These are phyloP conservation scores for Aspergillus candidus DNA, from an alignment of 2,329 filamentous ascomycete species.

Conservation along the genomic window DNA sequence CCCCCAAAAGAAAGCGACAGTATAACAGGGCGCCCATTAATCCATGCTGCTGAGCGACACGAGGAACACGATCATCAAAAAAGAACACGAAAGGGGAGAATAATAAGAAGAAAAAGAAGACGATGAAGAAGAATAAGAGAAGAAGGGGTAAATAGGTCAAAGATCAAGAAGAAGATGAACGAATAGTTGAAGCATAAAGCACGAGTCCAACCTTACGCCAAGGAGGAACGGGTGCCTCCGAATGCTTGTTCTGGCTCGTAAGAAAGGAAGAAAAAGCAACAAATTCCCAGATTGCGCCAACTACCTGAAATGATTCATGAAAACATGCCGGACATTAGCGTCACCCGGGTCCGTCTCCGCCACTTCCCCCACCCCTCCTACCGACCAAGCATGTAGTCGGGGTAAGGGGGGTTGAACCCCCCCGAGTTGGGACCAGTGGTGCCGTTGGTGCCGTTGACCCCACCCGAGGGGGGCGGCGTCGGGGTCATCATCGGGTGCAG, in stretches of 20 bases:
- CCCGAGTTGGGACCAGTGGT: slow-evolving; percentile 27
- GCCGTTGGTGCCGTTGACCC: slow-evolving; percentile 23
- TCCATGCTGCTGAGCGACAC: slow-evolving; percentile 26
- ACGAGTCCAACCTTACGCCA: slow-evolving; percentile 32
- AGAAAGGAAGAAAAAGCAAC: slow-evolving; percentile 30
- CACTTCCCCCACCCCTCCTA: slow-evolving; percentile 16
- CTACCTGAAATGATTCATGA: slow-evolving; percentile 32
- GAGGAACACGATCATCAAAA: slow-evolving; percentile 18
- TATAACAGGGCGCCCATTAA: slow-evolving; percentile 27
- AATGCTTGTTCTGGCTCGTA: slow-evolving; percentile 37
- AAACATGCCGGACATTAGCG: slow-evolving; percentile 41
- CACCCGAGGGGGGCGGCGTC: slow-evolving; percentile 23
- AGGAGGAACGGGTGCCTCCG: slow-evolving; percentile 32
- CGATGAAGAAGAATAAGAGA: slow-evolving; percentile 14
- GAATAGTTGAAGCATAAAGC: slow-evolving; percentile 21
- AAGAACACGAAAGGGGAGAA: slow-evolving; percentile 14
- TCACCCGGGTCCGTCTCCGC: slow-evolving; percentile 14
- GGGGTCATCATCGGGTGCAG: slow-evolving; percentile 28
- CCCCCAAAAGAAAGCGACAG: slow-evolving; percentile 23
- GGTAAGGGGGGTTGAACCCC: slow-evolving; percentile 36
- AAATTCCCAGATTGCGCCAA: slow-evolving; percentile 33
- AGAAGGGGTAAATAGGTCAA: slow-evolving; percentile 12
- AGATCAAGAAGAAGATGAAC: slow-evolving; percentile 10
- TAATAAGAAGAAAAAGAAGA: slow-evolving; percentile 7
- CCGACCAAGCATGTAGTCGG: slow-evolving; percentile 46